Conservation (phyloP, 805 yeast genomes). For the Kodamaea restingae region DNA sequence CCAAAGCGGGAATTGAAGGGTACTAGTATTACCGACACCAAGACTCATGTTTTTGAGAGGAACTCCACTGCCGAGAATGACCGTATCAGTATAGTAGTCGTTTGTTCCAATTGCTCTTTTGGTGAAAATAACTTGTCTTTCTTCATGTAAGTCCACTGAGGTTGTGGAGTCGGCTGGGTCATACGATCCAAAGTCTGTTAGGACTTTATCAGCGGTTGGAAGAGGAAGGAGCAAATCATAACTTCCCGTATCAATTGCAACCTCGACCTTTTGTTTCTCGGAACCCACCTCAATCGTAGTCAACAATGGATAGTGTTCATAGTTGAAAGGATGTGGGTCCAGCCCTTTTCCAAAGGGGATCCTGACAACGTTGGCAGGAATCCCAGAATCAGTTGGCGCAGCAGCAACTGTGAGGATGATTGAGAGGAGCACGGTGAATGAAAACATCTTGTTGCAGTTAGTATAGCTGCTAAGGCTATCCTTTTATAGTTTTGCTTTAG, state of each 20-base stretch:
- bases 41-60: not conserved
- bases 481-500: too few relatives aligned
- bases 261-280: not conserved
- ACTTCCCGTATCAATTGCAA: slow-evolving; percentile 7
- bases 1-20: not conserved
- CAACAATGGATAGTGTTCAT: not conserved
- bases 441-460: too few relatives aligned
- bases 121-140: not conserved
- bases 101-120: not conserved
- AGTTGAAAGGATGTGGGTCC: not conserved
- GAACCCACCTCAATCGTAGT: slow-evolving; percentile 2
- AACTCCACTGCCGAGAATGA: not conserved
- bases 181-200: not conserved
- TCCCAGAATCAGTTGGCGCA: not conserved
- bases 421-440: not conserved
- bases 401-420: not conserved
- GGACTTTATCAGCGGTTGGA: not conserved
- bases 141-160: not conserved
- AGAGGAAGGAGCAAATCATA: slow-evolving; percentile 9
- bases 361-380: not conserved
- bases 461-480: too few relatives aligned
- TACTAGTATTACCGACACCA: not conserved
- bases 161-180: not conserved
- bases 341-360: not conserved
- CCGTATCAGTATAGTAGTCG: not conserved